Evolutionary conservation across 164 flowering plant species (phyloP).

Genomic region (Amborella trichopoda): DNA sequence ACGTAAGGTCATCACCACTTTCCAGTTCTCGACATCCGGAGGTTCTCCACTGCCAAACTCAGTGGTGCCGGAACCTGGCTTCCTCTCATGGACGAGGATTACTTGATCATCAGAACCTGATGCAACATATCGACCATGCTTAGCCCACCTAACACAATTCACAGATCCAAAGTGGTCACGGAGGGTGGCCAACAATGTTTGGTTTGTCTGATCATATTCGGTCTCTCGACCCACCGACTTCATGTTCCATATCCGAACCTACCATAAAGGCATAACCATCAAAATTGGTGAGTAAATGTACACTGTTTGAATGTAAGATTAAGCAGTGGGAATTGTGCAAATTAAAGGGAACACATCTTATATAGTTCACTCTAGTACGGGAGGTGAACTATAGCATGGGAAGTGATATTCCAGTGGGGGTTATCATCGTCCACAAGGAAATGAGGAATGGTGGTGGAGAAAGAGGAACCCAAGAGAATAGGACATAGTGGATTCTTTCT

Average conservation of each 20-base stretch:
- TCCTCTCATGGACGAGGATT: conserved; percentile 84
- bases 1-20: conserved; percentile 81
- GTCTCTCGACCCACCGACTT: conserved; percentile 53
- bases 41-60: conserved; percentile 99
- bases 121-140: conserved; percentile 81
- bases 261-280: conserved; percentile 3
- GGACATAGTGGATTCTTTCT: no score
- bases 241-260: conserved; percentile 99
- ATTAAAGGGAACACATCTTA: no score
- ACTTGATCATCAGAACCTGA: conserved; percentile 99
- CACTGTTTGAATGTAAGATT: no score
- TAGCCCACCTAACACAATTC: conserved; percentile 99
- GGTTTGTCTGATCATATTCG: conserved; percentile 40
- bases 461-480: no score
- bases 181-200: conserved; percentile 81
- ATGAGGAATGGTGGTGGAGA: no score
- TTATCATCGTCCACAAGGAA: no score
- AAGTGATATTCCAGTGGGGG: no score
- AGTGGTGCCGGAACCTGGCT: conserved; percentile 98
- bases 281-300: no score
- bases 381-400: no score
- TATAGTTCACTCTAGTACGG: no score
- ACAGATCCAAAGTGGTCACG: conserved; percentile 99
- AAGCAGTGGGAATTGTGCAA: no score
- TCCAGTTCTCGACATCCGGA: conserved; percentile 98